Evolutionary conservation across 176 grass and related monocot genomes (phyloP), one percentile per base, ranked within the genome.

Genomic region (Juncus inflexus): DNA sequence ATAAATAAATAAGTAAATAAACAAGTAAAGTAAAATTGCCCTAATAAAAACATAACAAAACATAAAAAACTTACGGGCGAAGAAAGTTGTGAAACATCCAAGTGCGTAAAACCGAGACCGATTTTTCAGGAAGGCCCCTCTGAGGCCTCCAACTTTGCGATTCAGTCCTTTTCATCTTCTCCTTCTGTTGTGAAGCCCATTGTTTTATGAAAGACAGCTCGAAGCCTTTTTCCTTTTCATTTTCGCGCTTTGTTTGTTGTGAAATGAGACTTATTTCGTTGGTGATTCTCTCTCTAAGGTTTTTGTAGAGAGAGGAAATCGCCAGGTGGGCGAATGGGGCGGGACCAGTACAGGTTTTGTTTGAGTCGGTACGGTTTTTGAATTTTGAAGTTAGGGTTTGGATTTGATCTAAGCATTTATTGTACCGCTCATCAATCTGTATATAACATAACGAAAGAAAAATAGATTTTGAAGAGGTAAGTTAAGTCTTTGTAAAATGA

Each of bases 41-140:
- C 43, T 47, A 6, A 47, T 4, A 28, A 37, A 15, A 59, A 15
- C 37, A 19, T 3, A 63, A 60, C 52, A 28, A 64, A 15, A 47
- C 74, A 52, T 19, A 42, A 58, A 36, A n/a, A 65, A 62, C 87
- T 91, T 70, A 96, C 91, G 91, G 91, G 60, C 80, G 82, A 40
- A 96, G 79, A 81, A 96, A 96, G 82, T 96, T 85, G 64, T 88
- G 79, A 55, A 96, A 96, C 87, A 96, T 64, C 91, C 91, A 96
- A 9, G 79, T 74, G 40, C 86, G 83, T 67, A 96, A 83, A 63
- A 96, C 91, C 9, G 91, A 77, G 19, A 96, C 91, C 6, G 84
- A 88, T 60, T 85, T 76, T 76, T 91, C 82, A 19, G 91, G 87
- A 55, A 91, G 65, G 45, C 91, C 91, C 62, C 91, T 83, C 63